Base-by-base conservation (phyloP, 768 basidiomycete species). In the Suillus fuscotomentosus region DNA sequence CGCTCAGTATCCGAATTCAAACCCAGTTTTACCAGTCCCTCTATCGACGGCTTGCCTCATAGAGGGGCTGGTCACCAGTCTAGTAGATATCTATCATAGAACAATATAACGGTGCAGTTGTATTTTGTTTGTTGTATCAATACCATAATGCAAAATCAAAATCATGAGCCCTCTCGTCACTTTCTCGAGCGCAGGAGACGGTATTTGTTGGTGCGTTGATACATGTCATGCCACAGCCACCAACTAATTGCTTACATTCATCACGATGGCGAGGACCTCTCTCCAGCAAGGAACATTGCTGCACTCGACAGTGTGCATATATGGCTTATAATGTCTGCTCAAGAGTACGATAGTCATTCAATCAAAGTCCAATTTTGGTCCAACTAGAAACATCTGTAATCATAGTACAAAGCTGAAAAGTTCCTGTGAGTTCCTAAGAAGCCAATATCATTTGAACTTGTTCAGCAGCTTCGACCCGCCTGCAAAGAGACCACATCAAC, bases 401-500 rank as follows among this genome's bases (percentile, higher is more conserved):
- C 41, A 59, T 57, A 59, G 24, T 5, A 11, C 2, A 13, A 17
- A 6, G 5, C 5, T 31, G 31, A 31, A 31, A 31, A 57, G 5
- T 27, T 20, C 22, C n/a, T 15, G 7, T 5, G 22, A 56, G n/a
- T 56, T 24, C 15, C 56, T 59, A 59, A 20, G 41, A 41, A 5
- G 17, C 15, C 13, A 31, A 31, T 2, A 59, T 61, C 39, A 67
- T 48, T 68, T 64, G 27, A 67, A 51, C 51, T 67, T 68, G 34
- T 68, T 68, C 39, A 68, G 36, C 14, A 70, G 24, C 31, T 64
- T 62, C 51, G 65, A 61, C 36, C 63, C 65, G 15, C 60, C 65
- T 66, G 43, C 39, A 62, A 15, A 55, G 38, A 60, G 42, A 43
- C 14, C 6, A 43, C 31, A 36, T 27, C 42, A 55, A 15, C 39